Percentiles rank a stretch among this genome's conserved stretches.
These are phyloP conservation scores for Rhodotorula diobovata DNA, from an alignment of 768 basidiomycete species.

Conservation along the genomic window DNA sequence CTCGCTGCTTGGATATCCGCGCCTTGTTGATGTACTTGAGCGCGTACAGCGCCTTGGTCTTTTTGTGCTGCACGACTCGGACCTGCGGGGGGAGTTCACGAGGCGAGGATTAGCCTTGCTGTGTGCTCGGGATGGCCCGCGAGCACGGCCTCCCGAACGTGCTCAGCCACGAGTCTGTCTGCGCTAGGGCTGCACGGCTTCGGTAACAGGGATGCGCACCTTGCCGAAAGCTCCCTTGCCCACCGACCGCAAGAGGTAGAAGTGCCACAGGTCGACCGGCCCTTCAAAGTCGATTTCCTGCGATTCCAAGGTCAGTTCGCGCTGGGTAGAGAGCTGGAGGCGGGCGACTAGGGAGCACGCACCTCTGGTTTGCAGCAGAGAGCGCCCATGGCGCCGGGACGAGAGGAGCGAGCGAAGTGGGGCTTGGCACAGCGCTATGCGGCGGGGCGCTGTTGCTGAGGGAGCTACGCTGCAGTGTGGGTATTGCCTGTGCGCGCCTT, in stretches of 20 bases:
- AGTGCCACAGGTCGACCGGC: constrained; percentile 90
- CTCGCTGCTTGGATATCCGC: constrained; percentile 54
- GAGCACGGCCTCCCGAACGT: constrained; percentile 5
- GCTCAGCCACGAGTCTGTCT: no score
- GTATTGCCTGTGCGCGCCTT: no score
- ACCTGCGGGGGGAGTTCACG: constrained; percentile 57
- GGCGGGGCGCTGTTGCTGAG: no score
- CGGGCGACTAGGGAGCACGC: background rate
- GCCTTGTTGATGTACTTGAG: constrained; percentile 98
- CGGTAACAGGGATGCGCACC: constrained; percentile 53
- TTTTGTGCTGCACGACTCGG: constrained; percentile 93
- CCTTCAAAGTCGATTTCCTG: constrained; percentile 77
- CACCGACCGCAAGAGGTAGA: constrained; percentile 88
- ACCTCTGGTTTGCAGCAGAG: constrained; percentile 53
- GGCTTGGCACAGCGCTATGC: no score
- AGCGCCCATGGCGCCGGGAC: constrained; percentile 47
- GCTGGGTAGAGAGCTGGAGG: background rate
- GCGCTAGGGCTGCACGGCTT: no score
- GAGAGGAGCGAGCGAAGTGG: background rate
- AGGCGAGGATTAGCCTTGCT: no score
- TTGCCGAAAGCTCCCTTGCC: constrained; percentile 99
- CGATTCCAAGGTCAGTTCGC: no score
- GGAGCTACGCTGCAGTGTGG: no score
- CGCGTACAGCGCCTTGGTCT: constrained; percentile 80
- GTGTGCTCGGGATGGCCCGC: no score